A percentile compares a stretch with the other conserved stretches of the same genome.
phyloP scores from a whole-genome alignment of 805 yeast genomes.

The Saccharomycopsis sp. region DNA sequence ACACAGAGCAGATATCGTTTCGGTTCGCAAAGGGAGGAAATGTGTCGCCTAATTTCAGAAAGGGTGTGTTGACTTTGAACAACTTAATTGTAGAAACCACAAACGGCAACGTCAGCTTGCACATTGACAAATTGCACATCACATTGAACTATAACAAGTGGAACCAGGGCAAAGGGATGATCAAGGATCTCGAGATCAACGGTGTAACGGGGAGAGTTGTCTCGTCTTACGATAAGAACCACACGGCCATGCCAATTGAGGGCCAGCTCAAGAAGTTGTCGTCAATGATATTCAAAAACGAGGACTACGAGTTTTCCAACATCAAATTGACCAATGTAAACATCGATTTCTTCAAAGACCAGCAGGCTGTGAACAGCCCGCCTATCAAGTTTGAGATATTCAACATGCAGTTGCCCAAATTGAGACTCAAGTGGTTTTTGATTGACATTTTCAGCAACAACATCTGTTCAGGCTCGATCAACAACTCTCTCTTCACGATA shows the following conservation, averaged over 20 bases:
- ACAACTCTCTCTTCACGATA: slow-evolving; percentile 67
- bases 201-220: slow-evolving; percentile 85
- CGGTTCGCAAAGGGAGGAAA: slow-evolving; percentile 12
- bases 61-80: slow-evolving; percentile 17
- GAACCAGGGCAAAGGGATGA: slow-evolving; percentile 80
- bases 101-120: slow-evolving; percentile 54
- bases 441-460: slow-evolving; percentile 65
- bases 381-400: slow-evolving; percentile 51
- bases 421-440: slow-evolving; percentile 51
- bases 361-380: not conserved
- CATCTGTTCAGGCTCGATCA: slow-evolving; percentile 66
- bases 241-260: not conserved
- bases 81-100: slow-evolving; percentile 6
- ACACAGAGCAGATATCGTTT: slow-evolving; percentile 10
- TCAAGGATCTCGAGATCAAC: slow-evolving; percentile 67
- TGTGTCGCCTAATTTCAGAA: slow-evolving; percentile 15
- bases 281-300: slow-evolving; percentile 9
- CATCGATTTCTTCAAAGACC: slow-evolving; percentile 6
- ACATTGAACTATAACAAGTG: slow-evolving; percentile 78
- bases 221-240: slow-evolving; percentile 29
- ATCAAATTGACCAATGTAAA: slow-evolving; percentile 12
- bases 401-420: slow-evolving; percentile 55
- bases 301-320: slow-evolving; percentile 9
- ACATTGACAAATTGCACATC: slow-evolving; percentile 72
- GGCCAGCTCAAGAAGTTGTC: slow-evolving; percentile 14